Percentiles rank a stretch among this genome's conserved stretches.
Conservation (phyloP, 73 alveolate genomes). For the Paramecium caudatum region DNA sequence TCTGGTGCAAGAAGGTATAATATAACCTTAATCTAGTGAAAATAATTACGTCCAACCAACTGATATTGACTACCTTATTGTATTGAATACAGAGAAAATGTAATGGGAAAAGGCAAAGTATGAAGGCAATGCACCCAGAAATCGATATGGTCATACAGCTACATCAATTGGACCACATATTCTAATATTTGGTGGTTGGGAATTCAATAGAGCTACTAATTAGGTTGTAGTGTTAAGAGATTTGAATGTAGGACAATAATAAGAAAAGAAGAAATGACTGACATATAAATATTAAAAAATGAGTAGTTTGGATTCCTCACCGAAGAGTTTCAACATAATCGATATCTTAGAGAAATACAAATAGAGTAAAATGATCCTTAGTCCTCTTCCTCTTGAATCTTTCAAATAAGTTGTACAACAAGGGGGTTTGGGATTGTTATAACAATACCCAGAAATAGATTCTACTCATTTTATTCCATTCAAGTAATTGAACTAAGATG, state of each 20-base stretch:
- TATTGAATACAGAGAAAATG: slow-evolving; percentile 92
- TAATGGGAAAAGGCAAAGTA: slow-evolving; percentile 94
- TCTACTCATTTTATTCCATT: not conserved
- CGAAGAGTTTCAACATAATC: not conserved
- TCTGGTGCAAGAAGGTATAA: slow-evolving; percentile 91
- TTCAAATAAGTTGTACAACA: not conserved
- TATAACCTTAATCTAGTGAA: slow-evolving; percentile 20
- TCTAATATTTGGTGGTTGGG: slow-evolving; percentile 91
- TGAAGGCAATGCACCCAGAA: slow-evolving; percentile 97
- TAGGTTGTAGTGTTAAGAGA: slow-evolving; percentile 72
- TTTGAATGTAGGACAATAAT: slow-evolving; percentile 68
- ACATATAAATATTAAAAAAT: slow-evolving; percentile 15
- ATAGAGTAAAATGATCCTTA: not conserved
- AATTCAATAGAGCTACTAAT: slow-evolving; percentile 75
- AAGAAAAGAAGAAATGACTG: slow-evolving; percentile 20
- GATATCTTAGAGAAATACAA: slow-evolving; percentile 33
- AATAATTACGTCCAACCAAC: slow-evolving; percentile 83
- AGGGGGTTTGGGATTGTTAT: slow-evolving; percentile 1
- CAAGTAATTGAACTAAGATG: slow-evolving; percentile 25
- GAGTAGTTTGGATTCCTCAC: slow-evolving; percentile 52
- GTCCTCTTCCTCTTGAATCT: slow-evolving; percentile 55
- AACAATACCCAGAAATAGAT: not conserved
- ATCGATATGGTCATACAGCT: slow-evolving; percentile 98
- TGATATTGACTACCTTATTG: slow-evolving; percentile 94
- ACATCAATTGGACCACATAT: slow-evolving; percentile 99